Percentiles rank a stretch among this genome's conserved stretches.
phyloP scores from a whole-genome alignment of 2,329 filamentous ascomycete genomes.

The Colletotrichum abscissum region DNA sequence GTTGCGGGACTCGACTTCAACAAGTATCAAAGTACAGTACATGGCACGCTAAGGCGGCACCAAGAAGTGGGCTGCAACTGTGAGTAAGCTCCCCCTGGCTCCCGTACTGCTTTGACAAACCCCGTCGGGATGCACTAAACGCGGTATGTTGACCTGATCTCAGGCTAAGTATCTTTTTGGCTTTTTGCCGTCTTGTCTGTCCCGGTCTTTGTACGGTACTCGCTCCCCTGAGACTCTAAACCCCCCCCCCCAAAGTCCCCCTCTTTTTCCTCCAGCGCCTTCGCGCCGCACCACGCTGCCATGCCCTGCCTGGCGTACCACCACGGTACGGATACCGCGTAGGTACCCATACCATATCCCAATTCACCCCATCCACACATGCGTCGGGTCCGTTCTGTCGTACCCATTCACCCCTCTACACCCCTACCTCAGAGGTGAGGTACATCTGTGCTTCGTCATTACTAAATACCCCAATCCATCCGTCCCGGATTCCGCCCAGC shows the following conservation, averaged over 20 bases:
- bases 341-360: neutral
- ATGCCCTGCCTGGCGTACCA: neutral
- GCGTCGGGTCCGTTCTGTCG: neutral
- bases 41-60: conserved; percentile 4
- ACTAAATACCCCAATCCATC: conserved; percentile 38
- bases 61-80: conserved; percentile 5
- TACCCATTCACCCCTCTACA: conserved; percentile 28
- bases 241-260: neutral
- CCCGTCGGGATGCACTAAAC: conserved; percentile 13
- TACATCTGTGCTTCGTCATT: conserved; percentile 37
- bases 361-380: conserved; percentile 16
- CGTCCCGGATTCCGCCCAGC: conserved; percentile 33
- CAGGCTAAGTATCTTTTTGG: conserved; percentile 23
- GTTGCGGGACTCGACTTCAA: conserved; percentile 19
- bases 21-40: conserved; percentile 30
- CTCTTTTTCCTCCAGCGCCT: neutral
- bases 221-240: too few relatives aligned
- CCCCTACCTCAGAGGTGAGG: conserved; percentile 30
- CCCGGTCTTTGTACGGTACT: conserved; percentile 8
- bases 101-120: conserved; percentile 15
- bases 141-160: conserved; percentile 8
- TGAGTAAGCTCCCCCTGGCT: conserved; percentile 34
- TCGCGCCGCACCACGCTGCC: neutral
- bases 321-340: neutral
- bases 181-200: conserved; percentile 1